Conservation (phyloP, 768 basidiomycete genomes). For the Vishniacozyma victoriae region DNA sequence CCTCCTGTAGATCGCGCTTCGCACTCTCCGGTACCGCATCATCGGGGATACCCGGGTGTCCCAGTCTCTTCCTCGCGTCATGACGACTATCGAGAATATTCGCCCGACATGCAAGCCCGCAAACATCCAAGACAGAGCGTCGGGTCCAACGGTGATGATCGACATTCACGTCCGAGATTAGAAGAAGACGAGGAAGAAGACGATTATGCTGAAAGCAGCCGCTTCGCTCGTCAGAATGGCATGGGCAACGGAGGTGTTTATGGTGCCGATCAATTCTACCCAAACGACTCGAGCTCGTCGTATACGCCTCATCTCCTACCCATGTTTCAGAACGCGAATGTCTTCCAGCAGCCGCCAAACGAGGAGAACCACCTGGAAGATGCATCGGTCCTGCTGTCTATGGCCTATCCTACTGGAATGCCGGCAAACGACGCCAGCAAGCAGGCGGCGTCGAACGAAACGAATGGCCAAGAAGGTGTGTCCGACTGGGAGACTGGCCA, state of each 20-base stretch:
- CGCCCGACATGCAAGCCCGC: constrained; percentile 13
- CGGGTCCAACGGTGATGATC: constrained; percentile 6
- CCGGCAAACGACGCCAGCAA: constrained; percentile 4
- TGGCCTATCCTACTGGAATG: constrained; percentile 40
- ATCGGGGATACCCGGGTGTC: constrained; percentile 32
- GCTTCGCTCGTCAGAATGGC: constrained; percentile 17
- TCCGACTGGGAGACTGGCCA: constrained; percentile 22
- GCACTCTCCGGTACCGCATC: constrained; percentile 23
- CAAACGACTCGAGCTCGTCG: constrained; percentile 12
- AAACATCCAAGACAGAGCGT: constrained; percentile 18
- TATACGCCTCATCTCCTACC: constrained; percentile 40
- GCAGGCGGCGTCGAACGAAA: constrained; percentile 1
- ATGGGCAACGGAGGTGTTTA: constrained; percentile 25
- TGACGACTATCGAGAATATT: constrained; percentile 28
- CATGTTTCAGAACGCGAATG: constrained; percentile 24
- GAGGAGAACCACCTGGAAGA: constrained; percentile 41
- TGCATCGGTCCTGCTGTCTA: constrained; percentile 41
- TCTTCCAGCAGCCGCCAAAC: constrained; percentile 5
- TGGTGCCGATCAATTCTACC: constrained; percentile 14
- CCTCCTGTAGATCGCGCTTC: constrained; percentile 27
- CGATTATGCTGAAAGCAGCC: constrained; percentile 11
- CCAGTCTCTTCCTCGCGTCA: constrained; percentile 36
- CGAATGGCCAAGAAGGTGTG: constrained; percentile 10
- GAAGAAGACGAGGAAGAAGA: constrained; percentile 26
- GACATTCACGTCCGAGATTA: constrained; percentile 1